Evolutionary conservation across 306 rosid species (phyloP), one percentile per base, ranked within the genome.

Genomic region (Acacia confusa): DNA sequence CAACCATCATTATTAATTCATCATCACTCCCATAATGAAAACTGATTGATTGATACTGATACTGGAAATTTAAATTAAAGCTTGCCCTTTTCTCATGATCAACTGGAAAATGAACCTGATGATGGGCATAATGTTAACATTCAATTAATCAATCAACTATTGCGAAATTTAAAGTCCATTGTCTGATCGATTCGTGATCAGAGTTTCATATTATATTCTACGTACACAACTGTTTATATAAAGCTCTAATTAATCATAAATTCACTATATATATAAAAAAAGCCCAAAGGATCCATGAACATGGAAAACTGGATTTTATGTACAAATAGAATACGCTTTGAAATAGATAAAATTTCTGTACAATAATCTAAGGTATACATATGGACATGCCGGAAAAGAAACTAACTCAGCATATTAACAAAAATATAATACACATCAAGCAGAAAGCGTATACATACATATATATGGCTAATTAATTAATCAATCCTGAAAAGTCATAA

Each of bases 401-500:
- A 34, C 38, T 32, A 83, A 77, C 50, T n/a, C 55, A 50, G 67
- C 36, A 48, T 57, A 53, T 24, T 57, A 40, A 40, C 73, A 11
- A 38, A 75, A 55, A 4, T 52, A 66, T 28, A 27, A 2, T 53
- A 67, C 22, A 11, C 61, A 80, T 53, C 57, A 64, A 60, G 34
- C 70, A 30, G 20, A 32, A 28, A 61, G 34, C 67, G 1, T 50
- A 17, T 25, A 10, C 1, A 60, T 3, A 24, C 4, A 61, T 25
- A 61, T 3, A 61, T 25, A 12, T n/a, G 6, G 30, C 30, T 57
- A 22, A 57, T 67, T 67, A 36, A 84, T 19, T 67, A 20, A 87
- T 45, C 4, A 82, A 15, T 77, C 88, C 88, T 20, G 88, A 82
- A 53, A 82, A 69, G 67, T 82, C 90, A 34, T 88, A 88, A 67